Percentiles rank a stretch among this genome's conserved stretches.
These are phyloP conservation scores for Nicotiana noctiflora DNA, from an alignment of 257 asterid genomes.

Conservation along the genomic window DNA sequence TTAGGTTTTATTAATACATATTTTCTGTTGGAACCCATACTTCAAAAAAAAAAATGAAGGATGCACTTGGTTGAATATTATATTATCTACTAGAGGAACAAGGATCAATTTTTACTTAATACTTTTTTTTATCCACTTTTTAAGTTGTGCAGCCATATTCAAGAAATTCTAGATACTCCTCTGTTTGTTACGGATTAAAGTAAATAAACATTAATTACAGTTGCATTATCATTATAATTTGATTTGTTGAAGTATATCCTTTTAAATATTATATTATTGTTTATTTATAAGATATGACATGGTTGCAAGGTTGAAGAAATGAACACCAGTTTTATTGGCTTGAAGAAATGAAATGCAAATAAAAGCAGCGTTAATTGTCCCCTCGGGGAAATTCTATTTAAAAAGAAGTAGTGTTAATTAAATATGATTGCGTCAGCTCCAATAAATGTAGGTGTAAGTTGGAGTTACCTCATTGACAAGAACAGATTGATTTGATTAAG, in stretches of 20 bases:
- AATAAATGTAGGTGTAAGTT: not conserved
- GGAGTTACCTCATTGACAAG: not conserved
- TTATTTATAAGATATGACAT: not conserved
- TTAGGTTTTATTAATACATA: no score
- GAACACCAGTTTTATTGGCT: not conserved
- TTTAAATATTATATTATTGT: not conserved
- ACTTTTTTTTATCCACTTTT: no score
- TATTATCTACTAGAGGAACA: no score
- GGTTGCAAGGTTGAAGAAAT: not conserved
- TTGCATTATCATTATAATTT: not conserved
- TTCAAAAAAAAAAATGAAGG: no score
- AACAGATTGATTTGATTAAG: not conserved
- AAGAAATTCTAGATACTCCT: no score
- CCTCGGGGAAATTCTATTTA: no score
- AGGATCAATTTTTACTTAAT: no score
- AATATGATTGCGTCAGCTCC: not conserved
- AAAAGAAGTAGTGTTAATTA: not conserved
- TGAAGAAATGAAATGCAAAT: not conserved
- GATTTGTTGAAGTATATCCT: not conserved
- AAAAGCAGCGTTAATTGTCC: not conserved
- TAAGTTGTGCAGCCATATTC: no score
- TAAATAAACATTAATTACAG: not conserved
- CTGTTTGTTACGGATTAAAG: not conserved
- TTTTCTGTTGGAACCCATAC: no score
- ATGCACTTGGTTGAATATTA: no score